These are phyloP conservation scores for Tubosaeta sp. DNA, from an alignment of 768 basidiomycete genomes.

Conservation along the genomic window DNA sequence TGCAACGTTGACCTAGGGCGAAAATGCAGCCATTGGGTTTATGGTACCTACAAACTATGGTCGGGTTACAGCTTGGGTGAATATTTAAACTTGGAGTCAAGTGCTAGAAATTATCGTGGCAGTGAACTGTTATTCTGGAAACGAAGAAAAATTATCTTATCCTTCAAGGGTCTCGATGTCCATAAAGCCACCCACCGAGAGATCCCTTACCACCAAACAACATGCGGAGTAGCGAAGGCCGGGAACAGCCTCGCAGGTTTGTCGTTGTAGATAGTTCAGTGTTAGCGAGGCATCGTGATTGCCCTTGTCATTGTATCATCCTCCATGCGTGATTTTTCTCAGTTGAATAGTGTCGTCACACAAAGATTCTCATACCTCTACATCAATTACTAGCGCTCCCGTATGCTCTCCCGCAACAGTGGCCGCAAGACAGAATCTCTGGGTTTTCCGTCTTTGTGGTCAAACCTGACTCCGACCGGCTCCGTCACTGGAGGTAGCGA, in stretches of 20 bases:
- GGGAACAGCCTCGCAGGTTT: conserved; percentile 14
- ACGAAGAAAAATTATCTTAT: background rate
- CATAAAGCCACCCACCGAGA: conserved; percentile 20
- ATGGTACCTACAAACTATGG: no score
- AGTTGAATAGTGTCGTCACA: conserved; percentile 1
- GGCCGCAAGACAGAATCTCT: conserved; percentile 75
- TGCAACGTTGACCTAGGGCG: no score
- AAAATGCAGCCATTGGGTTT: no score
- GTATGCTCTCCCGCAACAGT: conserved; percentile 90
- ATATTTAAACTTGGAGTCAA: no score
- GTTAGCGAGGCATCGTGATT: conserved; percentile 27
- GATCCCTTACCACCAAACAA: conserved; percentile 57
- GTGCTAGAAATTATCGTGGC: background rate
- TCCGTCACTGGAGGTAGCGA: conserved; percentile 43
- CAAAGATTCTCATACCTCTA: conserved; percentile 48
- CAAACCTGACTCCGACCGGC: conserved; percentile 74
- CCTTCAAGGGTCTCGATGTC: conserved; percentile 15
- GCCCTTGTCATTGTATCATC: conserved; percentile 35
- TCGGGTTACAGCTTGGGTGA: no score
- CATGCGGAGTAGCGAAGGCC: conserved; percentile 41
- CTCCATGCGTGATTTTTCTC: conserved; percentile 11
- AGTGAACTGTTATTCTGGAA: conserved; percentile 4
- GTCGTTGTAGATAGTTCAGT: conserved; percentile 11
- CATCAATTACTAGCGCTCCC: conserved; percentile 82
- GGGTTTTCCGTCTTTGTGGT: conserved; percentile 44